phyloP scores from a whole-genome alignment of 768 basidiomycete species.

The Lenzites betulinus region DNA sequence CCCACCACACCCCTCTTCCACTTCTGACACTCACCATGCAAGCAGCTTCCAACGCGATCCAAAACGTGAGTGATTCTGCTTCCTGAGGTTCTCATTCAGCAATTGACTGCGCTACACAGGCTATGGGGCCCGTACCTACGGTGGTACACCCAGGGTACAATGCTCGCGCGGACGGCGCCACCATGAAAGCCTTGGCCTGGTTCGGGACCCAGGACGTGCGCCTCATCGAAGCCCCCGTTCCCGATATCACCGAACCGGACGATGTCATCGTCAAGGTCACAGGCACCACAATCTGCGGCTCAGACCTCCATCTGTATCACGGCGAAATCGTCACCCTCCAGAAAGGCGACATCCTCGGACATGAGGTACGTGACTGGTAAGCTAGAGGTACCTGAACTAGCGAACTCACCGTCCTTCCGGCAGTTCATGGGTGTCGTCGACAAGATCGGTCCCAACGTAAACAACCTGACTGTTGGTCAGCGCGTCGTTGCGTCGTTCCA shows the following conservation, averaged over 20 bases:
- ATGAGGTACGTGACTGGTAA: conserved; percentile 55
- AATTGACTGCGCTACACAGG: conserved; percentile 10
- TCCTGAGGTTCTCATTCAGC: background rate
- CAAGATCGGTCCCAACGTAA: conserved; percentile 64
- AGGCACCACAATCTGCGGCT: conserved; percentile 60
- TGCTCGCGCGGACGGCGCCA: conserved; percentile 49
- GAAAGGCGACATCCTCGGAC: conserved; percentile 75
- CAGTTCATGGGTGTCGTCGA: conserved; percentile 73
- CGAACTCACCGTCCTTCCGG: background rate
- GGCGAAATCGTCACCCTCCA: conserved; percentile 70
- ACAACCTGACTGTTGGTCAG: conserved; percentile 59
- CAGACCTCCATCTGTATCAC: conserved; percentile 65
- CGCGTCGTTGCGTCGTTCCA: conserved; percentile 82
- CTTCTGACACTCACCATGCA: conserved; percentile 28
- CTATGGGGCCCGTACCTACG: conserved; percentile 43
- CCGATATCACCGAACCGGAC: conserved; percentile 67
- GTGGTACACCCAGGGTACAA: conserved; percentile 48
- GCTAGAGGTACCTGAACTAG: background rate
- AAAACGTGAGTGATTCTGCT: conserved; percentile 25
- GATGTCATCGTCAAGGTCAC: conserved; percentile 79
- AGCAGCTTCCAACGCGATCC: conserved; percentile 32
- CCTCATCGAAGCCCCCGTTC: conserved; percentile 49
- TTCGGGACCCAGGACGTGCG: conserved; percentile 55
- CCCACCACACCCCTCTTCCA: background rate
- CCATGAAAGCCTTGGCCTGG: conserved; percentile 73